These are phyloP conservation scores for Phanerodontia chrysosporium DNA, from an alignment of 768 basidiomycete genomes.

Conservation along the genomic window DNA sequence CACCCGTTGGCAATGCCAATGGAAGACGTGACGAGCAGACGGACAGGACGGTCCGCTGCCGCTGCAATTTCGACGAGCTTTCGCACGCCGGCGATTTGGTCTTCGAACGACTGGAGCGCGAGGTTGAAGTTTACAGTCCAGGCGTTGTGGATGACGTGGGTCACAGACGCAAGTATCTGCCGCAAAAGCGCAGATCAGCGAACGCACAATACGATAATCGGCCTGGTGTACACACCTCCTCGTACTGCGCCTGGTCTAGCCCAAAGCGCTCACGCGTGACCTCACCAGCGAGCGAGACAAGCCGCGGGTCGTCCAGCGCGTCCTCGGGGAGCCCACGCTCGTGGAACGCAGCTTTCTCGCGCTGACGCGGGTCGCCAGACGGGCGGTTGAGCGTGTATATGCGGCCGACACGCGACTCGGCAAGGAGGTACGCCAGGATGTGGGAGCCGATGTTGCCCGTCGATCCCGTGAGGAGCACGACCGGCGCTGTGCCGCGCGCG, in stretches of 20 bases:
- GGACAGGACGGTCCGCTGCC: conserved; percentile 22
- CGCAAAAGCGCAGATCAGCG: not conserved
- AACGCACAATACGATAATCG: not conserved
- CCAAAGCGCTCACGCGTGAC: conserved; percentile 15
- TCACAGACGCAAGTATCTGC: not conserved
- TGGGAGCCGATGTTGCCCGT: conserved; percentile 12
- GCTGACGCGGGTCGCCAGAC: not conserved
- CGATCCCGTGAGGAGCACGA: conserved; percentile 8
- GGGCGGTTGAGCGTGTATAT: conserved; percentile 24
- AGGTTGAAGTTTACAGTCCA: conserved; percentile 38
- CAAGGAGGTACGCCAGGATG: conserved; percentile 16
- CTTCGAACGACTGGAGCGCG: conserved; percentile 26
- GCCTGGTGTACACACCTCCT: conserved; percentile 12
- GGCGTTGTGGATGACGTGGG: conserved; percentile 20
- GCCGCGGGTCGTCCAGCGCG: conserved; percentile 12
- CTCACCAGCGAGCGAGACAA: conserved; percentile 19
- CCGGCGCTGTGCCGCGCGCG: no score
- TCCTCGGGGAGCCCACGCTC: conserved; percentile 11
- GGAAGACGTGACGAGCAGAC: conserved; percentile 30
- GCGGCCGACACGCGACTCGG: conserved; percentile 11
- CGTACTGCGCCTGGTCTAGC: conserved; percentile 7
- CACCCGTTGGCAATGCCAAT: conserved; percentile 24
- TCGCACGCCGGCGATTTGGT: conserved; percentile 23
- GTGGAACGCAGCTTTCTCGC: conserved; percentile 15
- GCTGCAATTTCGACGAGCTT: conserved; percentile 28